A percentile compares a stretch with the other conserved stretches of the same genome.
Evolutionary conservation across 148 eudicot species (phyloP).

Genomic region (Fagopyrum tataricum): DNA sequence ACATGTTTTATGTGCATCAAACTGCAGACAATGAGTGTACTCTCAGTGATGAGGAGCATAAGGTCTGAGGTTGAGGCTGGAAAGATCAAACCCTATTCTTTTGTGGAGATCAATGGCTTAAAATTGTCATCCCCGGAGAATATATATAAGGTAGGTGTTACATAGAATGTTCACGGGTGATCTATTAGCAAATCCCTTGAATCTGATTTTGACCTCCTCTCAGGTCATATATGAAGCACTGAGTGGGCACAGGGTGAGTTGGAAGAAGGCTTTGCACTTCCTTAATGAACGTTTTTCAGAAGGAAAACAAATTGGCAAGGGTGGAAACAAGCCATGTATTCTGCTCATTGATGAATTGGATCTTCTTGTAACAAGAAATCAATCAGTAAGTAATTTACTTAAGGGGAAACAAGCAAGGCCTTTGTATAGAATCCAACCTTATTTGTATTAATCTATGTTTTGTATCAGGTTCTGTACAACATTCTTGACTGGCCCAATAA

Average conservation of each 20-base stretch:
- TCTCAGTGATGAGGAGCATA: conserved; percentile 75
- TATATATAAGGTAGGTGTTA: conserved; percentile 60
- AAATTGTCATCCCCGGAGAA: conserved; percentile 94
- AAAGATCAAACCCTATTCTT: conserved; percentile 67
- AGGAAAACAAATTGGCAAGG: conserved; percentile 58
- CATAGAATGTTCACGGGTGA: neutral
- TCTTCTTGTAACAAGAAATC: conserved; percentile 92
- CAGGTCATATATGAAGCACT: conserved; percentile 97
- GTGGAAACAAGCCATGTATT: conserved; percentile 75
- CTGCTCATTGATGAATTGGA: conserved; percentile 95
- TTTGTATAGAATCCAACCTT: neutral
- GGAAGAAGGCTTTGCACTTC: conserved; percentile 88
- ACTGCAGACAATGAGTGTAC: conserved; percentile 98
- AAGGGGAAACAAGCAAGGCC: neutral
- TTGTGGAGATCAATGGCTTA: conserved; percentile 86
- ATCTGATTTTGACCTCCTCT: conserved; percentile 18
- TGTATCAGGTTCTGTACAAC: conserved; percentile 84
- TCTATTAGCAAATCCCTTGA: neutral
- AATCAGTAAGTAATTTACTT: conserved; percentile 47
- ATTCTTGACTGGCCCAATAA: conserved; percentile 99
- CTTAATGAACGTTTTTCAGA: conserved; percentile 79
- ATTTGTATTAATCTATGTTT: conserved; percentile 5
- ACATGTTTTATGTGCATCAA: neutral
- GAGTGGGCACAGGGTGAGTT: conserved; percentile 80
- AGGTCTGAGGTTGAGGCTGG: conserved; percentile 89